Base-by-base conservation (phyloP, 2,329 filamentous ascomycete genomes). In the Colletotrichum sp. region DNA sequence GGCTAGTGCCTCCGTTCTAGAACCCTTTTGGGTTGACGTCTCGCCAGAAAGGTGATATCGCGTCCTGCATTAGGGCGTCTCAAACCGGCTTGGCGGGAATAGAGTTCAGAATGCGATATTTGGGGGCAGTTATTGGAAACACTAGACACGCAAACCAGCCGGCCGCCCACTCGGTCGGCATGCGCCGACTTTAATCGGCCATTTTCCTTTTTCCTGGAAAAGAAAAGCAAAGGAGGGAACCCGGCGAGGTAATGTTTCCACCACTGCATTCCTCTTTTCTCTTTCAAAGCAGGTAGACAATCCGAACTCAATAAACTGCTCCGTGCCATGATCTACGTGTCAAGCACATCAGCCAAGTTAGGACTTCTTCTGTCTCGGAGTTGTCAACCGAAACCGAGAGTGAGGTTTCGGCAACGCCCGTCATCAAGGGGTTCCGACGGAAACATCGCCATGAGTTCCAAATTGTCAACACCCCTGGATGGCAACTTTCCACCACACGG, bases 41-140 rank as follows among this genome's bases (percentile, higher is more conserved):
- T 62, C 62, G 62, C 73, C 68, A 74, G 61, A 67, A 48, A 43
- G 63, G 63, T 73, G 61, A 73, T 73, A 68, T 75, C 43, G 63
- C 14, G n/a, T 28, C 56, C 52, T 75, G 58, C 56, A 69, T 64
- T 64, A 73, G 63, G 56, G 73, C 21, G 73, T 73, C 63, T 75
- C 63, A 75, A 64, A 5, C 24, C 62, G 24, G 14, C 55, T 72
- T 71, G 73, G 71, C 62, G 62, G 28, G 26, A 30, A 59, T 59
- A 74, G 56, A 73, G 58, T 75, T 73, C 18, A 13, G 24, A 26
- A 36, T 14, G 28, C 24, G 26, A 61, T 68, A 64, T 38, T 56
- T 61, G 34, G n/a, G 38, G 62, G 21, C 34, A 18, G 69, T 13
- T 64, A 64, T 73, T 69, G 69, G 69, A 59, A 73, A 72, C 58